A percentile compares a stretch with the other conserved stretches of the same genome.
These are phyloP conservation scores for Quercus dentata DNA, from an alignment of 306 rosid genomes.

Conservation along the genomic window DNA sequence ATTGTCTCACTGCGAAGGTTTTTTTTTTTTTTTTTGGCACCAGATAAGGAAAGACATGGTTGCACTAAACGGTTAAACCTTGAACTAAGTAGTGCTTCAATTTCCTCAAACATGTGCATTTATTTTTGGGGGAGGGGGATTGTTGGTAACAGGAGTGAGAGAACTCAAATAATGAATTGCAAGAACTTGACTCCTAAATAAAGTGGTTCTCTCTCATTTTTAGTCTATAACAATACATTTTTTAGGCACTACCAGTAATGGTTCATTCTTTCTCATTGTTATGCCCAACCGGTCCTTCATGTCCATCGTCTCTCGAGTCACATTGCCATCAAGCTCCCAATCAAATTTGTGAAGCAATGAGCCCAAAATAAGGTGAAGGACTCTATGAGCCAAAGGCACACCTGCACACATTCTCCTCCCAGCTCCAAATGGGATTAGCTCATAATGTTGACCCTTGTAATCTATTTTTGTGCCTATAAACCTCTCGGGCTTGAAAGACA, in stretches of 20 bases:
- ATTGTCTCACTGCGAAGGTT: no score
- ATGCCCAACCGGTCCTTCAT: slow-evolving; percentile 43
- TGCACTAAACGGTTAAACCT: no score
- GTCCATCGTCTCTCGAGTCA: slow-evolving; percentile 35
- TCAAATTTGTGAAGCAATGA: slow-evolving; percentile 55
- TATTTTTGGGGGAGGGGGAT: no score
- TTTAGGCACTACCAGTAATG: slow-evolving; percentile 44
- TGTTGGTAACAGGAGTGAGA: no score
- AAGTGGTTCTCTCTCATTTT: no score
- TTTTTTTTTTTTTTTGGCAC: no score
- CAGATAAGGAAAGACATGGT: no score
- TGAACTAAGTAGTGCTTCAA: no score
- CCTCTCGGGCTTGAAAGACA: slow-evolving; percentile 46
- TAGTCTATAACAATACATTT: background rate
- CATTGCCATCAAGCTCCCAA: slow-evolving; percentile 38
- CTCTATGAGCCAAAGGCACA: slow-evolving; percentile 42
- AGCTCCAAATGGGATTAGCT: slow-evolving; percentile 48
- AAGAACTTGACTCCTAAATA: no score
- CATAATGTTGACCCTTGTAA: slow-evolving; percentile 42
- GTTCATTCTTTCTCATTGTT: slow-evolving; percentile 34
- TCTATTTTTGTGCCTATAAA: slow-evolving; percentile 26
- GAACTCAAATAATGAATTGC: no score
- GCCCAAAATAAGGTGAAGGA: slow-evolving; percentile 38
- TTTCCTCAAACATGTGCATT: no score
- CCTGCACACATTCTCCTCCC: slow-evolving; percentile 63